A percentile compares a stretch with the other conserved stretches of the same genome.
phyloP scores from a whole-genome alignment of 768 basidiomycete genomes.

The Mycena vitilis region DNA sequence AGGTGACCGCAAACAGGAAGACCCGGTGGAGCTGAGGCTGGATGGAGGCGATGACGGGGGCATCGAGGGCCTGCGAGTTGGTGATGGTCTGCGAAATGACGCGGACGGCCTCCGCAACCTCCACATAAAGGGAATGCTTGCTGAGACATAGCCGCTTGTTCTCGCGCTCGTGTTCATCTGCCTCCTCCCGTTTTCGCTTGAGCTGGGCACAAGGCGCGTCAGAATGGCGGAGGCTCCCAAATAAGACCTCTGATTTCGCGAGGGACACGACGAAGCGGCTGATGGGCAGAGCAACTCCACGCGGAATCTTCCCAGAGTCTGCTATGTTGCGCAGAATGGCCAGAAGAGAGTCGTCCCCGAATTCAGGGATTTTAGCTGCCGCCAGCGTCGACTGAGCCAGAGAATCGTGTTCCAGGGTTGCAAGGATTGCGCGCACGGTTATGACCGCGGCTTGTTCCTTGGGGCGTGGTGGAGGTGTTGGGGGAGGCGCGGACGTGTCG shows the following conservation, averaged over 20 bases:
- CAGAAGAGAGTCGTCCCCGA: constrained; percentile 62
- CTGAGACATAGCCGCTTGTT: constrained; percentile 48
- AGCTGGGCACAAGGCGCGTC: constrained; percentile 71
- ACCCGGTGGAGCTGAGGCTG: constrained; percentile 80
- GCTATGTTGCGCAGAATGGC: constrained; percentile 65
- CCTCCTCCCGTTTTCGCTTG: constrained; percentile 80
- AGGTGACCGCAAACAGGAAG: constrained; percentile 83
- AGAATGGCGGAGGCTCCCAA: constrained; percentile 72
- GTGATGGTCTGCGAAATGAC: constrained; percentile 58
- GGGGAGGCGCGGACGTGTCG: constrained; percentile 18
- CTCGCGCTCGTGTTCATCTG: constrained; percentile 51
- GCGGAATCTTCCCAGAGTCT: constrained; percentile 59
- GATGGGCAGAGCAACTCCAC: constrained; percentile 64
- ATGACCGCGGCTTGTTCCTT: constrained; percentile 70
- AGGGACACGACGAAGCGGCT: constrained; percentile 73
- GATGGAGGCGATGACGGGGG: constrained; percentile 74
- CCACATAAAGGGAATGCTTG: constrained; percentile 62
- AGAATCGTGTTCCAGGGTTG: constrained; percentile 66
- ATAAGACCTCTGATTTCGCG: constrained; percentile 73
- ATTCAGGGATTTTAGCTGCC: constrained; percentile 61
- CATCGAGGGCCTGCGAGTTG: constrained; percentile 60
- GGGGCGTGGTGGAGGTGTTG: constrained; percentile 9
- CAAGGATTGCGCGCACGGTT: constrained; percentile 74
- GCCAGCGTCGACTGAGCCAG: constrained; percentile 66
- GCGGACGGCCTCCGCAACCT: constrained; percentile 71